phyloP scores from a whole-genome alignment of 2,329 filamentous ascomycete species.

The Aspergillus spinulosporus region DNA sequence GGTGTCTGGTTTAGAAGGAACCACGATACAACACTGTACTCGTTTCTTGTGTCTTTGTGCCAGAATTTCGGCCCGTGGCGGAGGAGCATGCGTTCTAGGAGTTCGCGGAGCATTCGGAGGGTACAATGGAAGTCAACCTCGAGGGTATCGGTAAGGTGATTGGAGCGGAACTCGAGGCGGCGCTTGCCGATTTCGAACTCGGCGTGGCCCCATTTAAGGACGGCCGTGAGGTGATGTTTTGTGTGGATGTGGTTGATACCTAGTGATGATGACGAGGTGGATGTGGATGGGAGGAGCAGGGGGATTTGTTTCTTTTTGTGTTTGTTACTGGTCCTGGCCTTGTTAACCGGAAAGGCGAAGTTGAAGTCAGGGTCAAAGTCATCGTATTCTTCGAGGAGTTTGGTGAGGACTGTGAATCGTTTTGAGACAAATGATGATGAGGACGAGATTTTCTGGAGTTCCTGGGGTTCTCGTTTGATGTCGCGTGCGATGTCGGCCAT shows the following conservation, averaged over 20 bases:
- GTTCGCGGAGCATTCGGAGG: constrained; percentile 32
- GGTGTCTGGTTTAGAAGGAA: constrained; percentile 31
- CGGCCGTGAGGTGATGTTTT: constrained; percentile 25
- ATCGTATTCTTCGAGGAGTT: constrained; percentile 25
- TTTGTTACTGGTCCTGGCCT: not conserved
- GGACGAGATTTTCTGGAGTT: constrained; percentile 10
- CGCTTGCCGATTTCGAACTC: constrained; percentile 30
- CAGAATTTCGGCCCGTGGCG: constrained; percentile 31
- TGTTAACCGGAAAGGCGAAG: constrained; percentile 10
- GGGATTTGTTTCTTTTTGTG: constrained; percentile 9
- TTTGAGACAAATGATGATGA: constrained; percentile 19
- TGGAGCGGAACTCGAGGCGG: constrained; percentile 24
- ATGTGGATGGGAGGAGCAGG: not conserved
- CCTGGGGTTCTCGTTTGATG: constrained; percentile 20
- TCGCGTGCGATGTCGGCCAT: constrained; percentile 30
- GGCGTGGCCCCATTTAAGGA: constrained; percentile 25
- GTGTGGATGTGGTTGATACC: not conserved
- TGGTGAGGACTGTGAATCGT: constrained; percentile 19
- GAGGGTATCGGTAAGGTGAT: constrained; percentile 26
- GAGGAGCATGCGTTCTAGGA: constrained; percentile 32
- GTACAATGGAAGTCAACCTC: constrained; percentile 31
- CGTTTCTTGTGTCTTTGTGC: constrained; percentile 28
- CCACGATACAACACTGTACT: constrained; percentile 31
- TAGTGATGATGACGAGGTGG: not conserved
- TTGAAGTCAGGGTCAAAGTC: constrained; percentile 4